A percentile compares a stretch with the other conserved stretches of the same genome.
phyloP scores from a whole-genome alignment of 345 rosid genomes.

The Durio zibethinus region DNA sequence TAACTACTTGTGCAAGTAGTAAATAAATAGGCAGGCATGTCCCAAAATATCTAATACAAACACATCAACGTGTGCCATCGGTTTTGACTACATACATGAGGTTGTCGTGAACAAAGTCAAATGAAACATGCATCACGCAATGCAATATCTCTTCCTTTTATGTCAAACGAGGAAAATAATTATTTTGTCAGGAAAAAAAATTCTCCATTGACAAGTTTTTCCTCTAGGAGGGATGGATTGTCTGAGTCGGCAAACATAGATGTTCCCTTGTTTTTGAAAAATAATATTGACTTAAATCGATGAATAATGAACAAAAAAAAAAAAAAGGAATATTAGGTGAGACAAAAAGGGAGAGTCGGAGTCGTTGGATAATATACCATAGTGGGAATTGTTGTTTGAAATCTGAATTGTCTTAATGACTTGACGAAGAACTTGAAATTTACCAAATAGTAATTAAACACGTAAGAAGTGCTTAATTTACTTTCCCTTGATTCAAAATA shows the following conservation, averaged over 20 bases:
- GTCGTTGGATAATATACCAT: background rate
- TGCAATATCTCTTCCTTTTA: too few relatives aligned
- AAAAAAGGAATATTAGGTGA: background rate
- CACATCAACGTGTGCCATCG: background rate
- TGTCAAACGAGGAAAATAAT: background rate
- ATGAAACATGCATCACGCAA: background rate
- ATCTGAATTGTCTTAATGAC: background rate
- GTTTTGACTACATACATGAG: background rate
- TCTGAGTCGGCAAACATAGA: background rate
- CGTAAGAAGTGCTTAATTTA: background rate
- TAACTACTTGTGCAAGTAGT: too few relatives aligned
- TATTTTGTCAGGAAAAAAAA: too few relatives aligned
- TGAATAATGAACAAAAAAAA: background rate
- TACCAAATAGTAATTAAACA: background rate
- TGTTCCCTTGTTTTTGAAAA: too few relatives aligned
- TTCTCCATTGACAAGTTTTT: background rate
- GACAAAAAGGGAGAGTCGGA: background rate
- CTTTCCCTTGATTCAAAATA: background rate
- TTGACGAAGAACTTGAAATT: background rate
- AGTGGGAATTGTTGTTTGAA: background rate
- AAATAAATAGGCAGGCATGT: too few relatives aligned
- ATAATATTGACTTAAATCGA: too few relatives aligned
- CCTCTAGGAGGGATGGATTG: background rate
- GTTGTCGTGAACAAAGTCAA: background rate
- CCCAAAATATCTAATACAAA: background rate